These are phyloP conservation scores for Globisporangium carolinianum DNA, from an alignment of 352 stramenopile genomes.

Conservation along the genomic window DNA sequence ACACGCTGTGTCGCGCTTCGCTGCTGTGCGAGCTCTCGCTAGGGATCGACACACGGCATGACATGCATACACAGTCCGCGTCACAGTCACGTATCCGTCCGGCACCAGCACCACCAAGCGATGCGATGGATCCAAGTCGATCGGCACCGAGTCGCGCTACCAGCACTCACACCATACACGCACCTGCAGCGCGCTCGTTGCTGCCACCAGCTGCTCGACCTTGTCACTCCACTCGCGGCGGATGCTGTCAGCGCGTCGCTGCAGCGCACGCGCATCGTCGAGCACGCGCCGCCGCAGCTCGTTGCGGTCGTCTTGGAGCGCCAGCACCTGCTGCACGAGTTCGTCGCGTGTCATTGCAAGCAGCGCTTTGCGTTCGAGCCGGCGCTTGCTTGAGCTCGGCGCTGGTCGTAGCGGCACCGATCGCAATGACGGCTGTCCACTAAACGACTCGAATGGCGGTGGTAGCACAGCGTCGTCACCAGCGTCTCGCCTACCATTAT, in stretches of 20 bases:
- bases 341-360: constrained; percentile 31
- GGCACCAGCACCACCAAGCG: no score
- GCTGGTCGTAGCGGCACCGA: not conserved
- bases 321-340: constrained; percentile 30
- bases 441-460: not conserved
- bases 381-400: not conserved
- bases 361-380: constrained; percentile 16
- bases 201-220: constrained; percentile 22
- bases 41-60: not conserved
- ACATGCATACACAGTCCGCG: no score
- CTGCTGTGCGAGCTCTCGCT: constrained; percentile 19
- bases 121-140: no score
- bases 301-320: constrained; percentile 33
- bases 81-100: no score
- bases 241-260: constrained; percentile 27
- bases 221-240: constrained; percentile 43
- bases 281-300: constrained; percentile 31
- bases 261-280: constrained; percentile 36
- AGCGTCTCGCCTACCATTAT: no score
- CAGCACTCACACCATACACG: not conserved
- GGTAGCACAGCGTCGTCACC: not conserved
- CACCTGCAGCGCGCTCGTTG: constrained; percentile 35
- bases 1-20: constrained; percentile 5
- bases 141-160: no score
- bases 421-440: not conserved